These are phyloP conservation scores for Torulaspora delbrueckii DNA, from an alignment of 805 yeast species.

Conservation along the genomic window DNA sequence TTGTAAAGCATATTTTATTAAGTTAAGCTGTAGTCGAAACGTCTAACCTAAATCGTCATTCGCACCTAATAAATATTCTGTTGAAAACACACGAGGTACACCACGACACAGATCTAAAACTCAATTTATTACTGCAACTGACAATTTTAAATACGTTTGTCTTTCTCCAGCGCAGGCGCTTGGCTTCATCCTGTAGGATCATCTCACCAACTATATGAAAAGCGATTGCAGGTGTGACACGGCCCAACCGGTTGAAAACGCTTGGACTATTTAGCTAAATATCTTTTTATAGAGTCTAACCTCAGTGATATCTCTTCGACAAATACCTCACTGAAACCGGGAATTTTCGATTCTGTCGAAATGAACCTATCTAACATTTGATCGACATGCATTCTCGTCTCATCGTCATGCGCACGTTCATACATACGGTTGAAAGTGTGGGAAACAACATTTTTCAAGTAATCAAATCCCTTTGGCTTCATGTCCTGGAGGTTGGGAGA, in stretches of 20 bases:
- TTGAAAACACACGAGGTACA: too few species aligned
- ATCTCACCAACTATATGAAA: too few species aligned
- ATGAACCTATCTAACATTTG: constrained; percentile 40
- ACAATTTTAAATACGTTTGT: too few species aligned
- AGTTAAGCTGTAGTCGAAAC: too few species aligned
- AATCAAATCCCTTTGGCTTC: constrained; percentile 32
- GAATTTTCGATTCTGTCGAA: constrained; percentile 46
- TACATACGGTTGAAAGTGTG: constrained; percentile 46
- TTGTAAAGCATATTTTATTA: too few species aligned
- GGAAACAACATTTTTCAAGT: constrained; percentile 40
- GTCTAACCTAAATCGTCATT: too few species aligned
- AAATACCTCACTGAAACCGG: constrained; percentile 64
- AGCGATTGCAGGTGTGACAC: too few species aligned
- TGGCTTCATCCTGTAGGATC: too few species aligned
- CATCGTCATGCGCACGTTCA: constrained; percentile 47
- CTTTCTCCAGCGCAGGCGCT: too few species aligned
- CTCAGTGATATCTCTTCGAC: constrained; percentile 54
- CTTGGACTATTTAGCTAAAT: constrained; percentile 12
- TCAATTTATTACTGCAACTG: too few species aligned
- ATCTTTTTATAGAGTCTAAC: constrained; percentile 30
- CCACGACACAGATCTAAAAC: background rate
- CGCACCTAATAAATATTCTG: too few species aligned
- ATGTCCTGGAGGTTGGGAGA: constrained; percentile 14
- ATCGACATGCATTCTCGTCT: constrained; percentile 45
- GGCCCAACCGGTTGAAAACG: background rate